phyloP scores from a whole-genome alignment of 73 alveolate genomes.

The Stentor roeselii region DNA sequence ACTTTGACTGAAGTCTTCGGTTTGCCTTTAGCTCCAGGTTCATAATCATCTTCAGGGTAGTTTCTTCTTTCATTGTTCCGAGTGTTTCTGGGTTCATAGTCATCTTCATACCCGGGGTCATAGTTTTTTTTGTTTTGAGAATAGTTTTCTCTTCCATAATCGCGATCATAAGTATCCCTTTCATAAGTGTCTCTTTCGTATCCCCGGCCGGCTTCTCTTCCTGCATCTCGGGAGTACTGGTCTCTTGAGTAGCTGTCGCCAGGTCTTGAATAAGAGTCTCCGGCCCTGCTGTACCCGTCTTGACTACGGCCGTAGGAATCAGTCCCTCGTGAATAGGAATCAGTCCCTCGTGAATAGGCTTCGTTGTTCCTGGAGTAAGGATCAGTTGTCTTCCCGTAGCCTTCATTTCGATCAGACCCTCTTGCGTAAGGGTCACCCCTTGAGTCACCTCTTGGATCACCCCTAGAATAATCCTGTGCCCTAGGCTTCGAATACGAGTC shows the following conservation, averaged over 20 bases:
- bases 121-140: not conserved
- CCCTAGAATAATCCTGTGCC: too few species aligned
- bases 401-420: too few species aligned
- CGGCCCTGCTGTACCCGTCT: not conserved
- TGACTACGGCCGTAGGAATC: too few species aligned
- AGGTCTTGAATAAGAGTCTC: not conserved
- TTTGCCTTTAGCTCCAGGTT: not conserved
- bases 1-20: constrained; percentile 16
- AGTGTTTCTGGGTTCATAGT: not conserved
- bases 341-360: too few species aligned
- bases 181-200: too few species aligned
- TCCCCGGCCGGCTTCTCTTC: not conserved
- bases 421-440: too few species aligned
- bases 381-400: too few species aligned
- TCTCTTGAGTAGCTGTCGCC: not conserved
- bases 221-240: not conserved
- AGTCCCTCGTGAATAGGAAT: too few species aligned
- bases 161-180: not conserved
- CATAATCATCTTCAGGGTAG: not conserved
- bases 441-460: too few species aligned
- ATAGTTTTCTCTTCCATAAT: not conserved
- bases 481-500: too few species aligned
- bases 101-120: constrained; percentile 3
- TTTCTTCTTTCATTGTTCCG: not conserved
- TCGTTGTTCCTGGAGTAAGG: too few species aligned